Evolutionary conservation across 257 asterid genomes (phyloP), one percentile per base, ranked within the genome.

Genomic region (Cordia subcordata): DNA sequence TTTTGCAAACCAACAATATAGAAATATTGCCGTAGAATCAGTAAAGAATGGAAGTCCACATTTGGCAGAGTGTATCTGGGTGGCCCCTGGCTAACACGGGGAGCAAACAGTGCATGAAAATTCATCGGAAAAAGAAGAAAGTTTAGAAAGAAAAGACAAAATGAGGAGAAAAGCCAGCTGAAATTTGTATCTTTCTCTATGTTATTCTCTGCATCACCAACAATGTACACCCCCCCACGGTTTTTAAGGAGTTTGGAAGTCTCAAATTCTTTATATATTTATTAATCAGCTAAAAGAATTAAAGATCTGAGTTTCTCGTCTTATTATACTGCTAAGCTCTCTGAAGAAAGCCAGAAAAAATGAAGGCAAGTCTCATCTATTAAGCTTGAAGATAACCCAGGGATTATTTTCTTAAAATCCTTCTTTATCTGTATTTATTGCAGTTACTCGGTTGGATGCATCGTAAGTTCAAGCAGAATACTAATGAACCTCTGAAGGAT

Each of bases 391-490:
- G 17, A 33, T 15, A 33, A 49, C 49, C 9, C 20, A 47, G 23
- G 14, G 2, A 12, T 21, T 19, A 51, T 47, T 35, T 19, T 17
- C 32, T 56, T 20, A 51, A 44, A 61, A 27, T 12, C 57, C 46
- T 55, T 61, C 63, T 49, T 66, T 65, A 13, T 66, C 61, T 37
- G 17, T 63, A 69, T 69, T 70, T 17, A 19, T 38, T 68, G 88
- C 96, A 92, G 99, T 72, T 92, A 78, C 85, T 92, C 33, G 96
- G 93, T 33, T 92, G 99, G 99, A 83, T 88, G 97, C 99, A 93
- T 68, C 89, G 96, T 53, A 89, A 89, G 87, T 81, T 93, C 60
- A 72, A 77, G 78, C 95, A 86, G 80, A 86, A 75, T 73, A 84
- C 67, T 82, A 64, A 54, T 44, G 97, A 86, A 65, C 75, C 88